These are phyloP conservation scores for Barbatosphaeria neglecta DNA, from an alignment of 495 filamentous ascomycete genomes.

Conservation along the genomic window DNA sequence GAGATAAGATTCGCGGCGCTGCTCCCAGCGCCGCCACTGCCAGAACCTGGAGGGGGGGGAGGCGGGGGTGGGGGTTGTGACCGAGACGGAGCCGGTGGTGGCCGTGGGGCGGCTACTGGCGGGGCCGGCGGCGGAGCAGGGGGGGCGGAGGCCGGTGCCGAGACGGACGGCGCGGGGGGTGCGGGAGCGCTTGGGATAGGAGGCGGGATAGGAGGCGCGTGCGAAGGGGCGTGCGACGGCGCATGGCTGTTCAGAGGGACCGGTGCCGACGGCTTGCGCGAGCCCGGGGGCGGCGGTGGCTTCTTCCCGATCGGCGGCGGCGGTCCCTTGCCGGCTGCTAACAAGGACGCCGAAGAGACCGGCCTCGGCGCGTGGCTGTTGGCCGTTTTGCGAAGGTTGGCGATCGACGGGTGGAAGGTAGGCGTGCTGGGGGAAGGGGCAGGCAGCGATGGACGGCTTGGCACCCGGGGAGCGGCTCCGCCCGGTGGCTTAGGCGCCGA, in stretches of 20 bases:
- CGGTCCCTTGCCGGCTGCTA: slow-evolving; percentile 33
- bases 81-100: slow-evolving; percentile 38
- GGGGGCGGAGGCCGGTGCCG: slow-evolving; percentile 36
- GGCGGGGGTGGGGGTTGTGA: slow-evolving; percentile 38
- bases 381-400: slow-evolving; percentile 49
- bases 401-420: slow-evolving; percentile 45
- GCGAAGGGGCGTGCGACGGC: slow-evolving; percentile 53
- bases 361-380: slow-evolving; percentile 41
- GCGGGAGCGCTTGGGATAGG: slow-evolving; percentile 35
- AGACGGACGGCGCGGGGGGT: slow-evolving; percentile 42
- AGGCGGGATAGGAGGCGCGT: slow-evolving; percentile 52
- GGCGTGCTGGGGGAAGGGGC: slow-evolving; percentile 17
- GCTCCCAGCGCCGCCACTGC: slow-evolving; percentile 3
- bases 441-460: slow-evolving; percentile 33
- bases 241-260: slow-evolving; percentile 34
- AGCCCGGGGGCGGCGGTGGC: slow-evolving; percentile 59
- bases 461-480: slow-evolving; percentile 46
- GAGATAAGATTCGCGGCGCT: slow-evolving; percentile 15
- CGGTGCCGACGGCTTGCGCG: slow-evolving; percentile 51
- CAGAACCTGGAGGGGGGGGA: slow-evolving; percentile 16
- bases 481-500: slow-evolving; percentile 54
- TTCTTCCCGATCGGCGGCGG: slow-evolving; percentile 52
- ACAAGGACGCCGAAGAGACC: slow-evolving; percentile 33
- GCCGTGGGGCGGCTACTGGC: slow-evolving; percentile 38
- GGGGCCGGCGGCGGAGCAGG: slow-evolving; percentile 39